These are phyloP conservation scores for Penicillium malachiteum DNA, from an alignment of 495 filamentous ascomycete species.

Conservation along the genomic window DNA sequence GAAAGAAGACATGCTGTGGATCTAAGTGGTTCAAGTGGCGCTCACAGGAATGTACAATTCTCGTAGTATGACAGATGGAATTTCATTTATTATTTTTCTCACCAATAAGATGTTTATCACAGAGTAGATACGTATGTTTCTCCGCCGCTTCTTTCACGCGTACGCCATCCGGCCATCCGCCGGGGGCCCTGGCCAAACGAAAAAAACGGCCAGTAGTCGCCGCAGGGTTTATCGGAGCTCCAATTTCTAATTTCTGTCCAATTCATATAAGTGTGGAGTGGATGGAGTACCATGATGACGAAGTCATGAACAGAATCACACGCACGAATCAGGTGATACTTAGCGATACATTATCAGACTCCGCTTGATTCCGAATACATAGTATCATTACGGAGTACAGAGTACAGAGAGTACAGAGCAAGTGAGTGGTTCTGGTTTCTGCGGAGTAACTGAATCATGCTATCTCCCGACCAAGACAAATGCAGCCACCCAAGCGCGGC, in stretches of 20 bases:
- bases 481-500: background rate
- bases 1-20: background rate
- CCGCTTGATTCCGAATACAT: too few relatives aligned
- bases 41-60: too few relatives aligned
- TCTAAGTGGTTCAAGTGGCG: background rate
- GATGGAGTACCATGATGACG: too few relatives aligned
- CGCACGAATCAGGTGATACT: background rate
- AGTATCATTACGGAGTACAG: background rate
- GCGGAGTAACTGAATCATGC: background rate
- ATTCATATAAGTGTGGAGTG: too few relatives aligned
- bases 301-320: background rate
- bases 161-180: background rate
- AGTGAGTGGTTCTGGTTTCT: background rate
- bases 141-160: background rate
- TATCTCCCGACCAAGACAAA: background rate
- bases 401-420: background rate
- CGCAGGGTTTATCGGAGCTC: background rate
- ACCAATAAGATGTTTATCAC: background rate
- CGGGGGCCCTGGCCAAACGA: background rate
- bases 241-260: too few relatives aligned
- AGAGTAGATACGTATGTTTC: background rate
- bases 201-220: constrained; percentile 1
- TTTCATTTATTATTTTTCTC: background rate
- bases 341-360: too few relatives aligned
- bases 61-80: too few relatives aligned